Evolutionary conservation across 1,284 basidiomycete genomes (phyloP), one percentile per base, ranked within the genome.

Genomic region (Heterobasidion parviporum): DNA sequence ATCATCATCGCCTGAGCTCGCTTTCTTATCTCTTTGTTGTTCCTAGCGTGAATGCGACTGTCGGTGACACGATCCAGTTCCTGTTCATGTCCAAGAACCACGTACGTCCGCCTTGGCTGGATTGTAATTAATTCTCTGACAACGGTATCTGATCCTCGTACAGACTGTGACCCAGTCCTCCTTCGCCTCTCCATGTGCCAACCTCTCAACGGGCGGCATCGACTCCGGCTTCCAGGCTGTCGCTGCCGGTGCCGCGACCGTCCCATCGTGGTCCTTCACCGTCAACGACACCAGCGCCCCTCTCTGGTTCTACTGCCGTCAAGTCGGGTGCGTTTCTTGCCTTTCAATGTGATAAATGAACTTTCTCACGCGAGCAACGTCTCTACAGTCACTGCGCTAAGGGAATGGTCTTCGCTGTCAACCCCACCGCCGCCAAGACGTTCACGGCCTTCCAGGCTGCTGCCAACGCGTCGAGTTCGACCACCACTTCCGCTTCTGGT

Each of bases 151-250:
- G 12, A 48, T 48, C 9, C 18, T 48, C 14, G 26, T 48, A 47
- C 44, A 79, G 75, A 78, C 78, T 48, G 74, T 80, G 59, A 82
- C 81, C 12, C 81, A 84, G 67, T 82, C 81, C 15, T 76, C 78
- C 12, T 86, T 85, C 65, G 68, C 70, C 18, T 62, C 66, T 8
- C 83, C 83, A 20, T 77, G 70, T 65, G 56, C 61, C 34, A 57
- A 65, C 56, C 59, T 71, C 64, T 51, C 34, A 1, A 67, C 67
- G 26, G 58, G 55, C 12, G 82, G 81, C 33, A 67, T 71, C 57
- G 70, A 74, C 64, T 63, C 83, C 69, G 70, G 75, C 63, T 63
- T 69, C 70, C 67, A 68, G 60, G 61, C 65, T 51, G 71, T 74
- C 33, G 20, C 63, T 5, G 57, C 70, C 32, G 55, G 55, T 43